Percentiles rank a stretch among this genome's conserved stretches.
phyloP scores from a whole-genome alignment of 1,139 yeast genomes.

The Diutina pseudorugosa region DNA sequence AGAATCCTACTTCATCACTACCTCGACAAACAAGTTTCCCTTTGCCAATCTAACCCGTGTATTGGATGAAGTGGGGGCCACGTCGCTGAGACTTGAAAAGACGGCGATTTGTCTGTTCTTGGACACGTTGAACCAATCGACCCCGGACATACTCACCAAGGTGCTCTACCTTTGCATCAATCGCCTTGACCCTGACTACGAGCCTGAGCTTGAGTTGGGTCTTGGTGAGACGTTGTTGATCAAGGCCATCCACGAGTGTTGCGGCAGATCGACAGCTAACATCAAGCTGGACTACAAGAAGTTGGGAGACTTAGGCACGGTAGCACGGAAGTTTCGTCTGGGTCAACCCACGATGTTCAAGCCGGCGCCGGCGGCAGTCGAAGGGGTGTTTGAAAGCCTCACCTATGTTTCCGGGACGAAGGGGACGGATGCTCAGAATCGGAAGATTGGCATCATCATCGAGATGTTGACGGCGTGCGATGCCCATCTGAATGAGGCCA shows the following conservation, averaged over 20 bases:
- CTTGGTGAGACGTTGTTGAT: conserved; percentile 81
- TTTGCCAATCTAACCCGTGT: background rate
- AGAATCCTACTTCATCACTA: background rate
- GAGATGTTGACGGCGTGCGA: no score
- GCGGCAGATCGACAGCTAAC: conserved; percentile 66
- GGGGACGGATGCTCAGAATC: no score
- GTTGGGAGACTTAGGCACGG: conserved; percentile 82
- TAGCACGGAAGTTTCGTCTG: conserved; percentile 73
- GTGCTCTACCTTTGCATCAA: conserved; percentile 80
- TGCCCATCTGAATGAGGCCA: no score
- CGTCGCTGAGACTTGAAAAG: background rate
- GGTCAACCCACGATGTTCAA: no score
- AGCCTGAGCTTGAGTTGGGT: conserved; percentile 78
- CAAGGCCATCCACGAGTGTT: conserved; percentile 83
- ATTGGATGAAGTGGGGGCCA: background rate
- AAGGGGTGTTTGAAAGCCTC: no score
- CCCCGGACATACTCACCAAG: conserved; percentile 48
- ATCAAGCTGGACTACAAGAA: conserved; percentile 66
- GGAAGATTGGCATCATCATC: no score
- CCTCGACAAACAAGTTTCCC: background rate
- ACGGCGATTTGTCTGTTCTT: conserved; percentile 17
- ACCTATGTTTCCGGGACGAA: no score
- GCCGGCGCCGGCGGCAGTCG: no score
- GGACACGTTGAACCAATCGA: conserved; percentile 12
- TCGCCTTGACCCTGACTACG: conserved; percentile 90